Evolutionary conservation across 192 early-diverging fungal species (phyloP).

Genomic region (Oehlia diaphana): DNA sequence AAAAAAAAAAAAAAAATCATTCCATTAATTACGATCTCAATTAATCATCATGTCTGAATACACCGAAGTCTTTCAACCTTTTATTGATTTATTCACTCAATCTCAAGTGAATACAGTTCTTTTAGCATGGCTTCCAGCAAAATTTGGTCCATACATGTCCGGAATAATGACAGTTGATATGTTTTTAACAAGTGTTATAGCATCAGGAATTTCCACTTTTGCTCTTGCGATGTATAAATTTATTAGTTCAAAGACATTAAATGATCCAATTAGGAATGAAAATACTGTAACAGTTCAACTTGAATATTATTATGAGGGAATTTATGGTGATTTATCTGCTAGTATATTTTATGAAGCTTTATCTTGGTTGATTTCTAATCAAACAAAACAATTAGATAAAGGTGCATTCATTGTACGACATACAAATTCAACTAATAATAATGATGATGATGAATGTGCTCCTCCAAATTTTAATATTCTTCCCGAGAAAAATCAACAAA

Average conservation of each 20-base stretch:
- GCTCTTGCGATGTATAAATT: neutral
- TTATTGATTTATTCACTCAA: slow-evolving; percentile 6
- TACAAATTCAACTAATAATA: neutral
- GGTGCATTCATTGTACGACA: slow-evolving; percentile 11
- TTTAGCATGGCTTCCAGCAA: slow-evolving; percentile 15
- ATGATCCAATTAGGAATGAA: neutral
- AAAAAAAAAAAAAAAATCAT: no score
- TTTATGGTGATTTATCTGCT: neutral
- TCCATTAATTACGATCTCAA: no score
- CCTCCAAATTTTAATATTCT: slow-evolving; percentile 13
- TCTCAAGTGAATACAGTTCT: slow-evolving; percentile 10
- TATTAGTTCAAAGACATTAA: neutral
- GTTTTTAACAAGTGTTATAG: neutral
- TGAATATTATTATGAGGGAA: neutral
- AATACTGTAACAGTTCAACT: neutral
- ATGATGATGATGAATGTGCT: neutral
- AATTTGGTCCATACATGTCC: neutral
- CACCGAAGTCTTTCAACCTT: neutral
- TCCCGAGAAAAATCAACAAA: neutral
- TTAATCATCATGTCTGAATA: slow-evolving; percentile 2
- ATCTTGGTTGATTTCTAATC: slow-evolving; percentile 22
- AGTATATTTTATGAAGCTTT: slow-evolving; percentile 11
- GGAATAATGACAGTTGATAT: slow-evolving; percentile 26
- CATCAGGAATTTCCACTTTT: neutral
- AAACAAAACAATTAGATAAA: slow-evolving; percentile 8